Evolutionary conservation across 805 yeast species (phyloP), one percentile per base, ranked within the genome.

Genomic region (Maudiozyma turicensis): DNA sequence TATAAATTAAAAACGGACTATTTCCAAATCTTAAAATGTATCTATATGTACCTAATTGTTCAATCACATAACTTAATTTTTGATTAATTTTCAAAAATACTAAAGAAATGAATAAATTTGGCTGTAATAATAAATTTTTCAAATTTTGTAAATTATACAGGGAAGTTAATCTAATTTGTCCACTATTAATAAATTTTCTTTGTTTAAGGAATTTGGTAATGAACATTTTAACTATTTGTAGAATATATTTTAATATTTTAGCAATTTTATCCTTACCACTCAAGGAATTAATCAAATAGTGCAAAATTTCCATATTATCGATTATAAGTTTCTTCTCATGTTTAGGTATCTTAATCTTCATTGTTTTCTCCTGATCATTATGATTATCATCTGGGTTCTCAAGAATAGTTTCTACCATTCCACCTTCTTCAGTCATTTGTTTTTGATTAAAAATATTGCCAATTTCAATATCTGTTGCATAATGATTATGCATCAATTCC

Each of bases 251-350:
- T 31, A 80, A 68, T 11, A 80, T 70, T 55, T 84, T 84, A 30
- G 87, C 84, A 50, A 82, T 50, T 58, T 82, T 82, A 57, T 84
- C 93, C 59, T 84, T 84, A 40, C 91, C 91, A 2, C 78, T 40
- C 15, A 53, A 34, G n/a, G 58, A 51, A 32, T 47, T 53, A 3
- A 52, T 34, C n/a, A 52, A 8, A 15, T 43, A 43, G 26, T 42
- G 44, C 11, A 51, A 31, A 42, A 50, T 35, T 44, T 48, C 44
- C 39, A 46, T 32, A 38, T 40, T 43, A 6, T 40, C 42, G 3
- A 46, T 44, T 20, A 34, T 20, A 4, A 41, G 37, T 28, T 30
- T 44, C 28, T 20, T 30, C 8, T 43, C 43, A 8, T 32, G 26
- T 14, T 15, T 28, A 29, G 11, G 30, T 39, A 9, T 31, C 26